These are phyloP conservation scores for Curvularia hawaiiensis DNA, from an alignment of 2,329 filamentous ascomycete species.

Conservation along the genomic window DNA sequence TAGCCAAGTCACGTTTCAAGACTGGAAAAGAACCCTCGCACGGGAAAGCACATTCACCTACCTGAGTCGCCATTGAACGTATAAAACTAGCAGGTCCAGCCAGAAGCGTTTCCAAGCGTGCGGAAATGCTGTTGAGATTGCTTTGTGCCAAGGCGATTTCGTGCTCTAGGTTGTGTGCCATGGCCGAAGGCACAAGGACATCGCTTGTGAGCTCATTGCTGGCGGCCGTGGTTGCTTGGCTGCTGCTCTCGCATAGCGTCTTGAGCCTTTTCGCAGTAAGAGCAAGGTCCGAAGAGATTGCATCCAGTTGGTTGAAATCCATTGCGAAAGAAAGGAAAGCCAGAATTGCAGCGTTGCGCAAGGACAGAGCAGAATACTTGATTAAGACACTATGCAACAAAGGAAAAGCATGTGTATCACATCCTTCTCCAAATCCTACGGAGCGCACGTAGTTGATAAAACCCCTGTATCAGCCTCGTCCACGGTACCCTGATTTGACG, in stretches of 20 bases:
- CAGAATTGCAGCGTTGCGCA: too few species aligned
- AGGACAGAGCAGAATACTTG: neutral
- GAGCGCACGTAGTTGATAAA: neutral
- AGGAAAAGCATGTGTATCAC: neutral
- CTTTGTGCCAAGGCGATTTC: constrained; percentile 3
- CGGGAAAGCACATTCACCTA: neutral
- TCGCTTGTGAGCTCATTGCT: neutral
- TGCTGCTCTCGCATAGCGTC: constrained; percentile 2
- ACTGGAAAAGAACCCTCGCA: neutral
- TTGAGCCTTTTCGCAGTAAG: constrained; percentile 4
- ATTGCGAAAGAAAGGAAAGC: neutral
- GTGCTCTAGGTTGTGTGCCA: neutral
- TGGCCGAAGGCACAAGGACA: neutral
- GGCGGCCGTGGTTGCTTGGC: neutral
- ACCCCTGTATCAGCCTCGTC: neutral
- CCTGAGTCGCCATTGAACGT: constrained; percentile 6
- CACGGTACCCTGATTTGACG: neutral
- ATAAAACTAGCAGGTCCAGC: constrained; percentile 8
- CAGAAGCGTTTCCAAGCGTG: constrained; percentile 4
- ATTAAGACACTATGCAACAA: neutral
- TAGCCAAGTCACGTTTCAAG: neutral
- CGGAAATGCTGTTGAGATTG: constrained; percentile 5
- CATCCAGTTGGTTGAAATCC: constrained; percentile 7
- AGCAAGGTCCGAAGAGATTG: constrained; percentile 6
- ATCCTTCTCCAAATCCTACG: neutral